A percentile compares a stretch with the other conserved stretches of the same genome.
Conservation (phyloP, 2,329 filamentous ascomycete species). For the Zymoseptoria ardabiliae region DNA sequence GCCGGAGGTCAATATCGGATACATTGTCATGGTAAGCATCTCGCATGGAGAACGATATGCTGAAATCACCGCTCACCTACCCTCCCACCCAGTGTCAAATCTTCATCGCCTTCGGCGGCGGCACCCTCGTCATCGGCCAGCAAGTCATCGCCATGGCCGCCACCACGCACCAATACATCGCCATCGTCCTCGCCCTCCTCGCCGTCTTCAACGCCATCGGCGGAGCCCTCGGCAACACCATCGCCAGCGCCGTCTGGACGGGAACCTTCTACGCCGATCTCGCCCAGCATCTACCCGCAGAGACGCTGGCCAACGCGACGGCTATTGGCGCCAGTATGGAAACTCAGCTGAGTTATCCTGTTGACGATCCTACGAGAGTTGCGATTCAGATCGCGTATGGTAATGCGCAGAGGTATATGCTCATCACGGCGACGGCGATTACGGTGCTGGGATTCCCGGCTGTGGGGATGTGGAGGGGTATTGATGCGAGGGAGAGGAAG, state of each 20-base stretch:
- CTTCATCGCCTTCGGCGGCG: constrained; percentile 52
- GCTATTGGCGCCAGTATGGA: constrained; percentile 5
- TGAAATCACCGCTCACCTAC: not conserved
- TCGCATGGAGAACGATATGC: not conserved
- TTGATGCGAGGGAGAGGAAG: constrained; percentile 10
- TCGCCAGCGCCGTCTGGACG: constrained; percentile 23
- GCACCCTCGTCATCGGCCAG: constrained; percentile 50
- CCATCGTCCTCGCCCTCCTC: constrained; percentile 20
- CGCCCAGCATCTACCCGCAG: constrained; percentile 8
- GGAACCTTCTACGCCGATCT: constrained; percentile 19
- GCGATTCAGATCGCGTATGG: constrained; percentile 9
- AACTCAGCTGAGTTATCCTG: constrained; percentile 7
- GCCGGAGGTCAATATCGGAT: constrained; percentile 37
- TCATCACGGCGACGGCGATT: constrained; percentile 10
- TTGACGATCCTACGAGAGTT: constrained; percentile 5
- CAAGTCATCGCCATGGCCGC: constrained; percentile 56
- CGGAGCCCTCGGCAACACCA: constrained; percentile 46
- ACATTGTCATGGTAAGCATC: constrained; percentile 37
- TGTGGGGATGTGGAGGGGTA: constrained; percentile 7
- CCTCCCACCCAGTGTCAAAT: constrained; percentile 41
- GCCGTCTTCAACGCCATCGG: constrained; percentile 28
- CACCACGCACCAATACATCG: constrained; percentile 19
- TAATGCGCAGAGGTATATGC: constrained; percentile 7
- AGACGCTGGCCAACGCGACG: constrained; percentile 4
- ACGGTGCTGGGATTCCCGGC: constrained; percentile 7